Percentiles rank a stretch among this genome's conserved stretches.
Evolutionary conservation across 495 filamentous ascomycete species (phyloP).

Genomic region (Neurospora sp.): DNA sequence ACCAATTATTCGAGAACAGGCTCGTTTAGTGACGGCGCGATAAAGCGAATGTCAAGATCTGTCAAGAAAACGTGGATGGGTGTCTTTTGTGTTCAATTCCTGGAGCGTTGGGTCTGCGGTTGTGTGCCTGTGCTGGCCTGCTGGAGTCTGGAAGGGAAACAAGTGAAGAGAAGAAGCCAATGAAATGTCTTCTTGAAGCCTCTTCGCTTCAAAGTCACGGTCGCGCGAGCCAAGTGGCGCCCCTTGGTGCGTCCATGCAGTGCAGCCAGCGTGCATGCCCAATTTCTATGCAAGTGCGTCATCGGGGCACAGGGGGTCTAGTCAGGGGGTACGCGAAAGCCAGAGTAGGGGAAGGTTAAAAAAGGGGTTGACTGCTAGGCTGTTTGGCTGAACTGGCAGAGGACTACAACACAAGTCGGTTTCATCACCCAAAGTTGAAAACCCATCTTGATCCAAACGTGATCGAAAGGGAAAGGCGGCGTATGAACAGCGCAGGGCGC

Average conservation of each 20-base stretch:
- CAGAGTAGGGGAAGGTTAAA: background rate
- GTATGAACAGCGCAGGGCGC: background rate
- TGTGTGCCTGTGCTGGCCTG: background rate
- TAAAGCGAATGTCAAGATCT: background rate
- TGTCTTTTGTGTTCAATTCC: background rate
- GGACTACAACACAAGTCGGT: background rate
- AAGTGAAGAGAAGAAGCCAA: background rate
- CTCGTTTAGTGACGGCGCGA: background rate
- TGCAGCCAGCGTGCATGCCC: constrained; percentile 5
- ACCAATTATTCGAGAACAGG: background rate
- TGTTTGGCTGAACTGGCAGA: background rate
- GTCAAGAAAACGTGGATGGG: background rate
- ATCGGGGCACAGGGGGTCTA: constrained; percentile 12
- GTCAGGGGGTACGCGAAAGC: background rate
- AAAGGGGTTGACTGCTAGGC: background rate
- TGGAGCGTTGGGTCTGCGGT: background rate
- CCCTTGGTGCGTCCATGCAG: constrained; percentile 8
- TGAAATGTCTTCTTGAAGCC: background rate
- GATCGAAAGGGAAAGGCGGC: background rate
- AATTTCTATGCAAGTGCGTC: constrained; percentile 20
- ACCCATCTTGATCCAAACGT: background rate
- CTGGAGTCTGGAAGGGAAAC: background rate
- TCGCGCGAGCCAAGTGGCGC: constrained; percentile 14
- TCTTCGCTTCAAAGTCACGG: background rate
- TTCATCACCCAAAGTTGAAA: background rate